Evolutionary conservation across 2,329 filamentous ascomycete species (phyloP).

Genomic region (Phaeosphaeria sp.): DNA sequence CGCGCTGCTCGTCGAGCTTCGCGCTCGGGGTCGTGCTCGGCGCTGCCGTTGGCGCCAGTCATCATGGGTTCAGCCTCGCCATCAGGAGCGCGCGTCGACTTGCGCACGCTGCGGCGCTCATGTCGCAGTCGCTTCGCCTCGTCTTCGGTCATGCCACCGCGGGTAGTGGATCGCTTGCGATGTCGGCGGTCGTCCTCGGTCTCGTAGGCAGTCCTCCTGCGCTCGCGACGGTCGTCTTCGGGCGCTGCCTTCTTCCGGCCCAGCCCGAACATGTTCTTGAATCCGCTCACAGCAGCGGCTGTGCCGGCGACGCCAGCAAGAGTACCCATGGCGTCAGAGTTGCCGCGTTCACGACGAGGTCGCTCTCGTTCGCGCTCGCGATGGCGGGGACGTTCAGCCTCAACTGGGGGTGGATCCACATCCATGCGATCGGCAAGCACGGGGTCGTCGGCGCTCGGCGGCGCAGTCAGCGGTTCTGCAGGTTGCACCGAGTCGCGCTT

Average conservation of each 20-base stretch:
- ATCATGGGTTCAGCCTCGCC: conserved; percentile 35
- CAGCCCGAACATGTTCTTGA: conserved; percentile 61
- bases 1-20: conserved; percentile 48
- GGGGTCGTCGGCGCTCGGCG: conserved; percentile 52
- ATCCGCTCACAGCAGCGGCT: conserved; percentile 56
- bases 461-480: conserved; percentile 43
- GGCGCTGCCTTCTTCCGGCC: conserved; percentile 42
- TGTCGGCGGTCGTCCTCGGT: conserved; percentile 47
- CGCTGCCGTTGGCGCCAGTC: conserved; percentile 36
- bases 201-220: conserved; percentile 42
- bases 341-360: conserved; percentile 59
- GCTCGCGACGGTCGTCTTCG: conserved; percentile 41
- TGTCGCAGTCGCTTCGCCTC: conserved; percentile 46
- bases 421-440: conserved; percentile 49
- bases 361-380: conserved; percentile 37
- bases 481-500: conserved; percentile 48
- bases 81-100: conserved; percentile 28
- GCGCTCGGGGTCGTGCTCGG: conserved; percentile 42
- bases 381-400: conserved; percentile 51
- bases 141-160: conserved; percentile 43
- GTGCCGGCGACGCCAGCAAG: conserved; percentile 37
- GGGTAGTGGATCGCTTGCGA: conserved; percentile 46
- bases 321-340: conserved; percentile 66
- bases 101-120: conserved; percentile 44
- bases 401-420: conserved; percentile 55